Conservation (phyloP, 805 yeast species). For the Wickerhamiella siamensis region DNA sequence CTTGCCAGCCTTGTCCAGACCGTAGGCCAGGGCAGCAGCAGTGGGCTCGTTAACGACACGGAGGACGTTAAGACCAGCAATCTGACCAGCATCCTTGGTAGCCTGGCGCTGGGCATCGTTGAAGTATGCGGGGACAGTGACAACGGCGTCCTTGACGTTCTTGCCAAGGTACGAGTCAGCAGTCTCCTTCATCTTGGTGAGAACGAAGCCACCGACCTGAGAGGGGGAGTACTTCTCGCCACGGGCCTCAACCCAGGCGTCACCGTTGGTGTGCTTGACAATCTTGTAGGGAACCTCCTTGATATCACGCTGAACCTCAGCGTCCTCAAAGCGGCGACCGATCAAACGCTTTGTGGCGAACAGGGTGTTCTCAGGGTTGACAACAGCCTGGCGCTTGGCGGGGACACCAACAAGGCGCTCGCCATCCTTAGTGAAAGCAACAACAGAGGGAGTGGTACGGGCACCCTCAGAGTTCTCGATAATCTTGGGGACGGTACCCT, state of each 20-base stretch:
- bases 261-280: conserved; percentile 81
- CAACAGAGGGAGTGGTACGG: conserved; percentile 84
- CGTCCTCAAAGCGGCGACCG: conserved; percentile 82
- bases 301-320: conserved; percentile 82
- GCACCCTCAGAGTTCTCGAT: conserved; percentile 67
- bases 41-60: conserved; percentile 87
- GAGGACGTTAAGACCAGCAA: conserved; percentile 82
- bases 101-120: conserved; percentile 89
- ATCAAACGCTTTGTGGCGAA: conserved; percentile 91
- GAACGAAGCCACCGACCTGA: conserved; percentile 85
- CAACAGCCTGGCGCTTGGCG: conserved; percentile 92
- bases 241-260: conserved; percentile 89
- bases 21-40: conserved; percentile 90
- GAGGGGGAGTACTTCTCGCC: conserved; percentile 86
- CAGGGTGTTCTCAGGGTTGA: conserved; percentile 84
- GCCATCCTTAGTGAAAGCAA: conserved; percentile 84
- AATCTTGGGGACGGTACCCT: conserved; percentile 61
- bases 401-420: conserved; percentile 88
- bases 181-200: conserved; percentile 96
- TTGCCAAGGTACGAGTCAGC: conserved; percentile 88
- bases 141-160: conserved; percentile 77
- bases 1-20: conserved; percentile 75
- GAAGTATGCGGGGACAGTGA: conserved; percentile 81
- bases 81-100: conserved; percentile 94
- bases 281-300: conserved; percentile 81